These are phyloP conservation scores for Ogataea nitratoaversa DNA, from an alignment of 805 yeast genomes.

Conservation along the genomic window DNA sequence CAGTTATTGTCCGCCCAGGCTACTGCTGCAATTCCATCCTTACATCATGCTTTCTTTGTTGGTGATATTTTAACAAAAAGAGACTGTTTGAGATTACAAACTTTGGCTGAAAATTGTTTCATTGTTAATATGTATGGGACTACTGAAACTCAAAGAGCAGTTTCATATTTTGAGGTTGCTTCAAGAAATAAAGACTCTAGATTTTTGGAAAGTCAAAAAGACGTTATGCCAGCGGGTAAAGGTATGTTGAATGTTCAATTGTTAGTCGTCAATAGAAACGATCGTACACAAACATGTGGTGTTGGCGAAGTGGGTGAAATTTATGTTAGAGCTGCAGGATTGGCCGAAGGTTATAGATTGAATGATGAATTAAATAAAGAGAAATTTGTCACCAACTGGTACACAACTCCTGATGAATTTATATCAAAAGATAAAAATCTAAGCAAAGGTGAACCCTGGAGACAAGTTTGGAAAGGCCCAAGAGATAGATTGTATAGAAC, in stretches of 20 bases:
- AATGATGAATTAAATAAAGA: slow-evolving; percentile 83
- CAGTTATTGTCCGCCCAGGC: slow-evolving; percentile 96
- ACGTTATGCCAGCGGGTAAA: slow-evolving; percentile 96
- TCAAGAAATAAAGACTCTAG: slow-evolving; percentile 64
- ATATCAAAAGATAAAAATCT: slow-evolving; percentile 45
- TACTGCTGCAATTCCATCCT: slow-evolving; percentile 70
- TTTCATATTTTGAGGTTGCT: slow-evolving; percentile 86
- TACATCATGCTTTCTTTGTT: slow-evolving; percentile 96
- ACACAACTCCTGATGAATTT: slow-evolving; percentile 66
- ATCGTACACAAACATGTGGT: slow-evolving; percentile 88
- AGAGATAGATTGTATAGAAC: slow-evolving; percentile 95
- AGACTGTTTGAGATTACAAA: slow-evolving; percentile 90
- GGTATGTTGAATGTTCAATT: slow-evolving; percentile 97
- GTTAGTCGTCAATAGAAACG: slow-evolving; percentile 87
- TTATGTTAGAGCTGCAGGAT: slow-evolving; percentile 96
- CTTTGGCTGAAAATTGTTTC: slow-evolving; percentile 81
- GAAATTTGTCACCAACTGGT: slow-evolving; percentile 92
- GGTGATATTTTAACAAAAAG: slow-evolving; percentile 97
- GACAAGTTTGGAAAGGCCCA: slow-evolving; percentile 84
- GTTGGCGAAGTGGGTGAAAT: slow-evolving; percentile 99
- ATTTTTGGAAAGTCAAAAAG: slow-evolving; percentile 81
- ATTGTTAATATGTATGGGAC: slow-evolving; percentile 99
- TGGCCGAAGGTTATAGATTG: slow-evolving; percentile 94
- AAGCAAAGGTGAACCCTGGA: slow-evolving; percentile 56
- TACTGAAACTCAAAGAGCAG: slow-evolving; percentile 98